Conservation (phyloP, 108 stramenopile genomes). For the Nitzschia sp. region DNA sequence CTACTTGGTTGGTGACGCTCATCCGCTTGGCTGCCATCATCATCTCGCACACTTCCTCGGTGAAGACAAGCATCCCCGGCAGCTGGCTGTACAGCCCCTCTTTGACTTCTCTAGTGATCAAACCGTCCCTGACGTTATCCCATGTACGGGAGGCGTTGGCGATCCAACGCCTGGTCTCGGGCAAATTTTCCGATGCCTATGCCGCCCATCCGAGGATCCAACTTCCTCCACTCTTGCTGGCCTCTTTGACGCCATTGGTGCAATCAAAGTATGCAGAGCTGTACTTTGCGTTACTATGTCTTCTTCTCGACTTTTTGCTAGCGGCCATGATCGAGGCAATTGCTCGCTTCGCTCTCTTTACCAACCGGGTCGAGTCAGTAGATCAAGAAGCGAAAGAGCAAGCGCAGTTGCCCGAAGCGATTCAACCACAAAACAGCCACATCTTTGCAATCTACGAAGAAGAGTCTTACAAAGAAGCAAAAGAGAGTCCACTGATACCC, state of each 20-base stretch:
- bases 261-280: slow-evolving; percentile 7
- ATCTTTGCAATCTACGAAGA: slow-evolving; percentile 23
- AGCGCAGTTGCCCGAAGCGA: slow-evolving; percentile 18
- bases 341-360: slow-evolving; percentile 4
- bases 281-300: slow-evolving; percentile 16
- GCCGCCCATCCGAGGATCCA: slow-evolving; percentile 15
- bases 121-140: slow-evolving; percentile 15
- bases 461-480: background rate
- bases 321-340: slow-evolving; percentile 23
- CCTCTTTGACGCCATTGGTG: slow-evolving; percentile 1
- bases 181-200: slow-evolving; percentile 21
- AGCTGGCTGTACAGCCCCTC: slow-evolving; percentile 20
- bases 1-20: slow-evolving; percentile 20
- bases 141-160: slow-evolving; percentile 32
- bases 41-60: background rate
- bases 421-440: slow-evolving; percentile 27
- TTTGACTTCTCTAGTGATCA: slow-evolving; percentile 18
- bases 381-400: slow-evolving; percentile 24
- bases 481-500: slow-evolving; percentile 16
- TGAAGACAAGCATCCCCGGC: background rate
- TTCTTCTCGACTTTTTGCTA: slow-evolving; percentile 30
- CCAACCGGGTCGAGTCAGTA: background rate
- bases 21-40: slow-evolving; percentile 24
- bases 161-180: slow-evolving; percentile 14
- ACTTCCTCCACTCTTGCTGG: slow-evolving; percentile 33